A percentile compares a stretch with the other conserved stretches of the same genome.
These are phyloP conservation scores for Willaertia magna DNA, from an alignment of 208 protist genomes.

Conservation along the genomic window DNA sequence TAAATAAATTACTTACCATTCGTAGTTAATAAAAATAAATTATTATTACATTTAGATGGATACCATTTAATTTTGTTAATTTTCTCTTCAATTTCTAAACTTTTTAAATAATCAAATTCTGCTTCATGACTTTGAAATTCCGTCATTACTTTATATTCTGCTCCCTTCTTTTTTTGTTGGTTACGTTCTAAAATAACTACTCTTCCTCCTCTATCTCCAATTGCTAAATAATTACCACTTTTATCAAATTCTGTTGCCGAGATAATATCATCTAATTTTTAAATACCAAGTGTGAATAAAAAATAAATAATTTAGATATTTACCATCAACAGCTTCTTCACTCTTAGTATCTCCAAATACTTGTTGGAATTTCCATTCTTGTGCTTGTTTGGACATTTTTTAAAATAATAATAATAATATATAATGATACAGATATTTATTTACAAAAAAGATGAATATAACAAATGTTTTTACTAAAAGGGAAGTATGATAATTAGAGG, in stretches of 20 bases:
- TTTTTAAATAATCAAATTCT: slow-evolving; percentile 79
- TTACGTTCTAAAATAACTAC: slow-evolving; percentile 60
- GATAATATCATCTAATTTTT: slow-evolving; percentile 57
- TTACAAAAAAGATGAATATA: too few species aligned
- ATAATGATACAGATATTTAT: too few species aligned
- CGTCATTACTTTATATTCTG: slow-evolving; percentile 1
- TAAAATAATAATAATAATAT: too few species aligned
- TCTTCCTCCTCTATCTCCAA: slow-evolving; percentile 66
- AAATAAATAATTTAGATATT: background rate
- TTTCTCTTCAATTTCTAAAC: slow-evolving; percentile 77
- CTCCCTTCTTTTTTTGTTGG: background rate
- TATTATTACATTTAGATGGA: slow-evolving; percentile 29
- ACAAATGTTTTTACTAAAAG: too few species aligned
- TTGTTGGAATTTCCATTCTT: slow-evolving; percentile 16
- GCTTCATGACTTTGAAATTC: slow-evolving; percentile 74
- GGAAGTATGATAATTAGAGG: too few species aligned
- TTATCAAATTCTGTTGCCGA: slow-evolving; percentile 62
- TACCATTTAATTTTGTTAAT: slow-evolving; percentile 72
- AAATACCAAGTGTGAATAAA: background rate
- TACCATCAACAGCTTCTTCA: background rate
- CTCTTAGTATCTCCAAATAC: background rate
- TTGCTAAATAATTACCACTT: slow-evolving; percentile 67
- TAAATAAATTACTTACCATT: slow-evolving; percentile 48
- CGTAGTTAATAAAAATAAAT: slow-evolving; percentile 58
- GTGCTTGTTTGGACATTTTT: background rate